A percentile compares a stretch with the other conserved stretches of the same genome.
These are phyloP conservation scores for Pholiota molesta DNA, from an alignment of 768 basidiomycete genomes.

Conservation along the genomic window DNA sequence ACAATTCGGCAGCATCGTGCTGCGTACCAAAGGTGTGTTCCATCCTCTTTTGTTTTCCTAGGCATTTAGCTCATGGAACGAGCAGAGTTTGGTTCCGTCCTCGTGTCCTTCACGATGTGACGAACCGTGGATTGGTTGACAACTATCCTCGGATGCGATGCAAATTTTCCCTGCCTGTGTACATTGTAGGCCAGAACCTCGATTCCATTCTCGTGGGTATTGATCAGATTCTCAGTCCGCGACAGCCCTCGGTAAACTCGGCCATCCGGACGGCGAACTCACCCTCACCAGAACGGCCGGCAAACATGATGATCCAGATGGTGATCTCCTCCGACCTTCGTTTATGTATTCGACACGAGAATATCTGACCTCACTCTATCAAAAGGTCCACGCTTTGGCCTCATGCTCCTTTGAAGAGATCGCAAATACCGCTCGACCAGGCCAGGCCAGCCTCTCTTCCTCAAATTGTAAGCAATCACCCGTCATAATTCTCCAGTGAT, in stretches of 20 bases:
- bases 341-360: slow-evolving; percentile 27
- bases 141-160: slow-evolving; percentile 78
- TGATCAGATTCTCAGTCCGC: slow-evolving; percentile 46
- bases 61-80: neutral
- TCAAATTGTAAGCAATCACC: slow-evolving; percentile 68
- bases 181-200: slow-evolving; percentile 49
- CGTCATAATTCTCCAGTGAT: neutral
- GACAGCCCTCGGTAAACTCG: slow-evolving; percentile 92
- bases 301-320: slow-evolving; percentile 60
- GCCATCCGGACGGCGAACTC: slow-evolving; percentile 94
- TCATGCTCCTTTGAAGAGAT: slow-evolving; percentile 97
- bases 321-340: slow-evolving; percentile 23
- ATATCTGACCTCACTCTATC: neutral
- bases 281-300: slow-evolving; percentile 89
- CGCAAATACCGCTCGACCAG: slow-evolving; percentile 79
- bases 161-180: slow-evolving; percentile 23
- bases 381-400: slow-evolving; percentile 87
- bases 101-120: slow-evolving; percentile 80
- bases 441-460: slow-evolving; percentile 81
- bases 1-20: slow-evolving; percentile 84
- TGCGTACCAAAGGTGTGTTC: slow-evolving; percentile 77
- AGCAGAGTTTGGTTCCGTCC: slow-evolving; percentile 89
- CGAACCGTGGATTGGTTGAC: slow-evolving; percentile 87
- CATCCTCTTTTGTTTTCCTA: neutral
- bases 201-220: neutral